Evolutionary conservation across 129 eudicot genomes (phyloP), one percentile per base, ranked within the genome.

Genomic region (Tagetes patula): DNA sequence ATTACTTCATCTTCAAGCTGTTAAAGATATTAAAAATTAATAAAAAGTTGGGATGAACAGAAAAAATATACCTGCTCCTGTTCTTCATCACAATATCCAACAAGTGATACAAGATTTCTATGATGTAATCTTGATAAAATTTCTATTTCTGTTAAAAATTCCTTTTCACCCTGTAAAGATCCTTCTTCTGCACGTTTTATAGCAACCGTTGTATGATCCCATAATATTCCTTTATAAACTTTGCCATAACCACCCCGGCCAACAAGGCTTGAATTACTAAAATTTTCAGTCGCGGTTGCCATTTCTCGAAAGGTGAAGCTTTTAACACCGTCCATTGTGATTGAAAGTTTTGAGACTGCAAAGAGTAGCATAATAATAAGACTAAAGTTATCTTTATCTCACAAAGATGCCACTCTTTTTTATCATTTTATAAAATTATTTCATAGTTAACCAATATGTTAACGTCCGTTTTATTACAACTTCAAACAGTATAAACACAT

Each of bases 231-330:
- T 79, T 67, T 85, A 71, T 85, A 89, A 54, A 93, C 96, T 10
- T 80, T 89, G 47, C 98, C 98, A 63, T 93, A 93, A 65, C 98
- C 98, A 61, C 98, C 98, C 83, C 80, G 82, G 6, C 98, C 98
- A 47, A 93, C 79, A 47, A 87, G 68, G 79, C 79, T 61, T 27
- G 91, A 77, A 61, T 61, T 38, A 66, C 58, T 75, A 77, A 93
- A 93, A 63, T 67, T 61, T 34, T 72, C 60, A 9, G 98, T 89
- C 27, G 96, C 96, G 14, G 32, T 54, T 62, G 84, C 82, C 96
- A 89, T 71, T 77, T 93, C 90, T 81, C 79, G 78, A 77, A 82
- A 93, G 8, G 79, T 79, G 86, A 93, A 93, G 49, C 87, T 83
- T 79, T 84, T 93, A 59, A 93, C 85, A 31, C 88, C 90, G 10